These are phyloP conservation scores for Petasospora fabianii DNA, from an alignment of 1,139 yeast species.

Conservation along the genomic window DNA sequence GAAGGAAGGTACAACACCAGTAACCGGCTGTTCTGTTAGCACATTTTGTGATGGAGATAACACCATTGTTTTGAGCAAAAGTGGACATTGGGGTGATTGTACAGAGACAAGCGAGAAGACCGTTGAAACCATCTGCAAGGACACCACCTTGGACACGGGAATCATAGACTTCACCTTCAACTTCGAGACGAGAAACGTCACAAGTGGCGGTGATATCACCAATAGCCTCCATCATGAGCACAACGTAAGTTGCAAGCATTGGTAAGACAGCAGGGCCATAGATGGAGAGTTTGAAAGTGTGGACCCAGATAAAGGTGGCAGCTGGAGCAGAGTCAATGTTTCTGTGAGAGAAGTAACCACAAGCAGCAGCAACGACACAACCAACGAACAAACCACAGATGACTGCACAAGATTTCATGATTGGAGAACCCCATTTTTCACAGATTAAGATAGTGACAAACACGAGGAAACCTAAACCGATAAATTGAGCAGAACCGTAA, in stretches of 20 bases:
- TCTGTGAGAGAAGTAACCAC: slow-evolving; percentile 67
- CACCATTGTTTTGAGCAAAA: slow-evolving; percentile 94
- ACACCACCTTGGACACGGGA: slow-evolving; percentile 90
- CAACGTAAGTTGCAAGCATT: slow-evolving; percentile 73
- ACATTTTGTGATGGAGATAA: slow-evolving; percentile 84
- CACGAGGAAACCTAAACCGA: slow-evolving; percentile 85
- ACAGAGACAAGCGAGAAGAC: slow-evolving; percentile 67
- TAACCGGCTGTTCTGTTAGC: slow-evolving; percentile 84
- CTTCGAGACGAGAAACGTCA: slow-evolving; percentile 81
- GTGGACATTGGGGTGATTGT: slow-evolving; percentile 83
- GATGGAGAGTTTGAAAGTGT: slow-evolving; percentile 68
- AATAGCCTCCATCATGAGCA: slow-evolving; percentile 67
- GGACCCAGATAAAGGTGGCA: slow-evolving; percentile 82
- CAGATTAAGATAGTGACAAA: slow-evolving; percentile 66
- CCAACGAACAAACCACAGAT: slow-evolving; percentile 80
- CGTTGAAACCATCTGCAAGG: slow-evolving; percentile 71
- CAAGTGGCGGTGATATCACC: slow-evolving; percentile 93
- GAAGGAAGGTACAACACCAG: slow-evolving; percentile 81
- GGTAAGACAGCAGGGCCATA: slow-evolving; percentile 87
- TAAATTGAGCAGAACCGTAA: slow-evolving; percentile 83
- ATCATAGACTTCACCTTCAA: slow-evolving; percentile 76
- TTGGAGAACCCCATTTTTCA: slow-evolving; percentile 91
- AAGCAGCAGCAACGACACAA: slow-evolving; percentile 87
- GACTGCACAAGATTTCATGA: slow-evolving; percentile 90
- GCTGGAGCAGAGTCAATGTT: slow-evolving; percentile 71